Conservation (phyloP, 306 rosid species). For the Gastrolobium bilobum region DNA sequence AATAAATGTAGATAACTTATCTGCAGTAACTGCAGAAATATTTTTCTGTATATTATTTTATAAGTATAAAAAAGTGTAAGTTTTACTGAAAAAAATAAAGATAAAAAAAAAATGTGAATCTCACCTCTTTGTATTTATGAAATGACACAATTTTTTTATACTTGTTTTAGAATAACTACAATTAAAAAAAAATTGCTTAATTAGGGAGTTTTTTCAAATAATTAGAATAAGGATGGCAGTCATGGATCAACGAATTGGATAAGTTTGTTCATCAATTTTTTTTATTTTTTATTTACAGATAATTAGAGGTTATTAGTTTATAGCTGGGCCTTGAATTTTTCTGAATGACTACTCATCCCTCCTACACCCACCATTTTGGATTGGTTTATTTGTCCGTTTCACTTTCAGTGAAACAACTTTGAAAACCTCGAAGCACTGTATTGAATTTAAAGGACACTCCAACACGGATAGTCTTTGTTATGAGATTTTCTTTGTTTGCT, state of each 20-base stretch:
- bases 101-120: no score
- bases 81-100: no score
- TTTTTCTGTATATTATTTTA: no score
- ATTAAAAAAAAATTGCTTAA: not conserved
- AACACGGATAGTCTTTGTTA: no score
- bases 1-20: no score
- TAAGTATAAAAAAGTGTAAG: no score
- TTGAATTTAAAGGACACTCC: not conserved
- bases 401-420: slow-evolving; percentile 51
- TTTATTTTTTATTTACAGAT: not conserved
- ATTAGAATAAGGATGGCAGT: slow-evolving; percentile 1
- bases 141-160: not conserved
- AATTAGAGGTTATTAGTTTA: not conserved
- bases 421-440: not conserved
- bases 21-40: no score
- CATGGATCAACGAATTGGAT: slow-evolving; percentile 30
- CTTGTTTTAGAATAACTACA: not conserved
- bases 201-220: not conserved
- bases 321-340: not conserved
- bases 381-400: slow-evolving; percentile 48
- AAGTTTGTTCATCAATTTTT: slow-evolving; percentile 45
- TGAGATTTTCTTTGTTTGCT: no score
- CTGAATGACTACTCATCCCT: not conserved
- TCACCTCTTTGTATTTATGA: no score
- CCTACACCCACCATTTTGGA: slow-evolving; percentile 49